Percentiles rank a stretch among this genome's conserved stretches.
Conservation (phyloP, 495 filamentous ascomycete species). For the Penicillium salamii region DNA sequence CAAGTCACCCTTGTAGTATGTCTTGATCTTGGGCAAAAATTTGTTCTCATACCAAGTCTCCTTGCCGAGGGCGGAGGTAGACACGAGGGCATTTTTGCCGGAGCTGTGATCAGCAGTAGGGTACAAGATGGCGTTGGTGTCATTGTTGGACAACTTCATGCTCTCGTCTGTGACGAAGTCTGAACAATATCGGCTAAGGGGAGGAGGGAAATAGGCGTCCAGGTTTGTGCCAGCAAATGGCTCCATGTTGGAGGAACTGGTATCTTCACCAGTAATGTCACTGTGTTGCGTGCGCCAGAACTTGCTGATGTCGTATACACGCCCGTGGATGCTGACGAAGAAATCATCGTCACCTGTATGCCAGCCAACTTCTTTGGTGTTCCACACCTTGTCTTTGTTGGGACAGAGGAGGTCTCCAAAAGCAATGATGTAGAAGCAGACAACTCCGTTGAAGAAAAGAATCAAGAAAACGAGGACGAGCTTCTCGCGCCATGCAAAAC, state of each 20-base stretch:
- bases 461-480: constrained; percentile 79
- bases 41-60: constrained; percentile 70
- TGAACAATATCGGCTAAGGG: constrained; percentile 70
- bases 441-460: constrained; percentile 72
- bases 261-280: constrained; percentile 54
- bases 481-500: constrained; percentile 97
- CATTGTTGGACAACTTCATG: constrained; percentile 58
- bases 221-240: constrained; percentile 74
- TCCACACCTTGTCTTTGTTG: constrained; percentile 89
- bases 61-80: constrained; percentile 53
- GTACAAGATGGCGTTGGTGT: constrained; percentile 47
- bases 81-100: constrained; percentile 52
- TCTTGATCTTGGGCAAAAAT: constrained; percentile 77
- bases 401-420: constrained; percentile 87
- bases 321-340: constrained; percentile 83
- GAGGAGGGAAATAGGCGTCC: constrained; percentile 80
- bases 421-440: constrained; percentile 90
- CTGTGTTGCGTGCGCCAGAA: constrained; percentile 86
- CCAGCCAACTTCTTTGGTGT: constrained; percentile 61
- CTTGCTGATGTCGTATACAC: constrained; percentile 87
- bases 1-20: constrained; percentile 84
- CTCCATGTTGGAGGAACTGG: constrained; percentile 65
- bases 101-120: constrained; percentile 61
- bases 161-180: constrained; percentile 56
- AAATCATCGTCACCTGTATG: constrained; percentile 75